Base-by-base conservation (phyloP, 192 early-diverging fungal genomes). In the Globomyces pollinis-pini region DNA sequence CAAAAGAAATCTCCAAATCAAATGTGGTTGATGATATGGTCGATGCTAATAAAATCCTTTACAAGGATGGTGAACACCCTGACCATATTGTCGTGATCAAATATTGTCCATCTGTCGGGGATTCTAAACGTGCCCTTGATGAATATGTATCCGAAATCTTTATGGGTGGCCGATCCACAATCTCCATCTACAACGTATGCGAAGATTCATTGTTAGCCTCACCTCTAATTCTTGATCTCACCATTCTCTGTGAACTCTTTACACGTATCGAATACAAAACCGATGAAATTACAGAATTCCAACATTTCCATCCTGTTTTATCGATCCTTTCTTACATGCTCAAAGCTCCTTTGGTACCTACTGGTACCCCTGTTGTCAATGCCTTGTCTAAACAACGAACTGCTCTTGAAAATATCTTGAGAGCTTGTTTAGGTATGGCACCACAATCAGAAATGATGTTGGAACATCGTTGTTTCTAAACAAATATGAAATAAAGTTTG, bases 1-100 rank as follows among this genome's bases (percentile, higher is more conserved):
- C 86, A 69, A 99, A 99, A 89, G 96, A 99, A 72, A 99, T 99
- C 73, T 94, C 91, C 64, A 99, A 99, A 84, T 88, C 85, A 66
- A 94, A 84, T 70, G 96, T 99, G 38, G 96, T 99, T 51, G 96
- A 99, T 71, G 96, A 99, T 68, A 99, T 99, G 96, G 96, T 99
- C 5, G 86, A 86, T 41, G 84, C 93, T 66, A 99, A 99, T 79
- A 63, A 81, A 57, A 77, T 99, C 49, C 67, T 98, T 54, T 98
- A 95, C 84, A 80, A 83, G 72, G 82, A 87, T 69, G 67, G 65
- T 41, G 78, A 80, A 64, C 84, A 86, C 67, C 87, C 87, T 26
- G 87, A 89, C 65, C 84, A 86, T 72, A 85, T 89, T 71, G 91
- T 98, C 28, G 94, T 98, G 16, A 98, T 98, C 86, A 98, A 98